phyloP scores from a whole-genome alignment of 164 flowering plant species.

The Macadamia integrifolia region DNA sequence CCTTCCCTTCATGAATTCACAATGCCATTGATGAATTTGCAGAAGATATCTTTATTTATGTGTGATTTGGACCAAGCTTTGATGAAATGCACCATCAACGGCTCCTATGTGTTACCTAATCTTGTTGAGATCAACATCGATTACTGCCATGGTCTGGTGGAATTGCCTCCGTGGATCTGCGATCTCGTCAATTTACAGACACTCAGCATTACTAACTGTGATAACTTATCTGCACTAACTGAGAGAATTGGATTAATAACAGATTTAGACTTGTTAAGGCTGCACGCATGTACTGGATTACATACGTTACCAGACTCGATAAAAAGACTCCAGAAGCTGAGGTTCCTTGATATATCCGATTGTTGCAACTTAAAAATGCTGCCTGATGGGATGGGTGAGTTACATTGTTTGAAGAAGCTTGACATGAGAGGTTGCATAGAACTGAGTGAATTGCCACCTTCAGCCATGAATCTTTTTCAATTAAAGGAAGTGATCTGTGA shows the following conservation, averaged over 20 bases:
- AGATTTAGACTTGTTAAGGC: slow-evolving; percentile 31
- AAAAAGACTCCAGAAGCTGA: slow-evolving; percentile 18
- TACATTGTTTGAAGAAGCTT: slow-evolving; percentile 17
- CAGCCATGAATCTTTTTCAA: slow-evolving; percentile 16
- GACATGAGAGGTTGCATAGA: slow-evolving; percentile 29
- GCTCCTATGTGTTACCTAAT: slow-evolving; percentile 22
- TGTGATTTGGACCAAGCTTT: slow-evolving; percentile 29
- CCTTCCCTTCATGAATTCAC: slow-evolving; percentile 9
- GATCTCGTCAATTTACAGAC: slow-evolving; percentile 17
- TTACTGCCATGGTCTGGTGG: slow-evolving; percentile 28
- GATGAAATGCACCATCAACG: not conserved
- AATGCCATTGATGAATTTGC: slow-evolving; percentile 17
- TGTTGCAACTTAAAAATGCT: slow-evolving; percentile 21
- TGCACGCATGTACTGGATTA: slow-evolving; percentile 28
- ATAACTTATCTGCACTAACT: slow-evolving; percentile 24
- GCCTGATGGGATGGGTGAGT: slow-evolving; percentile 30
- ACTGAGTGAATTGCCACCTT: slow-evolving; percentile 19
- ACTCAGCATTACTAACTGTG: slow-evolving; percentile 40
- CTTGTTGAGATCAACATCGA: slow-evolving; percentile 38
- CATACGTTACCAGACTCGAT: slow-evolving; percentile 29
- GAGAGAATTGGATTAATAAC: slow-evolving; percentile 20
- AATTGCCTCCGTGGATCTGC: slow-evolving; percentile 31
- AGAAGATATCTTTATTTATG: slow-evolving; percentile 34
- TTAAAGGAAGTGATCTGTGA: slow-evolving; percentile 32
- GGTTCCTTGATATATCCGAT: slow-evolving; percentile 30